Conservation (phyloP, 2,329 filamentous ascomycete genomes). For the Penicillium sp. region DNA sequence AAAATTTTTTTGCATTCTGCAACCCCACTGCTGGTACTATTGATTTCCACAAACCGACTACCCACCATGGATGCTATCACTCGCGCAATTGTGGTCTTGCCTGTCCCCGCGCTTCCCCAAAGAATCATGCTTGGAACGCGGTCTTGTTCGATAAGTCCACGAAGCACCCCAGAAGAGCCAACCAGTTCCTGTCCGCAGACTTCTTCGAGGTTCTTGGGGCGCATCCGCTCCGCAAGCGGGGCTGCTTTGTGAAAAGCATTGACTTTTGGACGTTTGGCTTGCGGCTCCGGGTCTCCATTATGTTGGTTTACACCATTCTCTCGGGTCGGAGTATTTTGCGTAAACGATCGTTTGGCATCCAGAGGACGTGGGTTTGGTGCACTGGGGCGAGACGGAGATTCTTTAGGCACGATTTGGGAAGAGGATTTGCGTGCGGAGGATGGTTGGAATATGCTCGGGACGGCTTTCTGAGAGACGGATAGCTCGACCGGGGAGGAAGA, state of each 20-base stretch:
- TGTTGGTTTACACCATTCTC: constrained; percentile 25
- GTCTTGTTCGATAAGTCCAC: constrained; percentile 81
- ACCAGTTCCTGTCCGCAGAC: constrained; percentile 92
- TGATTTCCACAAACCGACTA: constrained; percentile 90
- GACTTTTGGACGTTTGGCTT: constrained; percentile 66
- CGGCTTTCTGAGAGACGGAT: constrained; percentile 38
- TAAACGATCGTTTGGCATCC: constrained; percentile 35
- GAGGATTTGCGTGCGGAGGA: constrained; percentile 48
- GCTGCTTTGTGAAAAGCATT: constrained; percentile 67
- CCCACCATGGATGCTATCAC: constrained; percentile 82
- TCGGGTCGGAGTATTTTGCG: constrained; percentile 23
- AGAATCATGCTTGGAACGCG: constrained; percentile 92
- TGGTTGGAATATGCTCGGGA: constrained; percentile 58
- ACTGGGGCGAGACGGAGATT: constrained; percentile 23
- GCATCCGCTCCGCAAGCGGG: constrained; percentile 91
- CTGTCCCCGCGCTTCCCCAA: constrained; percentile 59
- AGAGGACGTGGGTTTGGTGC: constrained; percentile 28
- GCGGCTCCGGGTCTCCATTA: constrained; percentile 36
- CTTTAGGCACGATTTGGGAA: constrained; percentile 24
- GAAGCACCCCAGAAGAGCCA: constrained; percentile 77
- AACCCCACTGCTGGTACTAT: constrained; percentile 85
- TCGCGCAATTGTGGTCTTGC: constrained; percentile 72
- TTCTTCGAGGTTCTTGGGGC: constrained; percentile 78
- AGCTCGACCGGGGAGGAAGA: constrained; percentile 47
- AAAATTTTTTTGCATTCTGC: constrained; percentile 93